Percentiles rank a stretch among this genome's conserved stretches.
Conservation (phyloP, 495 filamentous ascomycete genomes). For the Penicillium alfredii region DNA sequence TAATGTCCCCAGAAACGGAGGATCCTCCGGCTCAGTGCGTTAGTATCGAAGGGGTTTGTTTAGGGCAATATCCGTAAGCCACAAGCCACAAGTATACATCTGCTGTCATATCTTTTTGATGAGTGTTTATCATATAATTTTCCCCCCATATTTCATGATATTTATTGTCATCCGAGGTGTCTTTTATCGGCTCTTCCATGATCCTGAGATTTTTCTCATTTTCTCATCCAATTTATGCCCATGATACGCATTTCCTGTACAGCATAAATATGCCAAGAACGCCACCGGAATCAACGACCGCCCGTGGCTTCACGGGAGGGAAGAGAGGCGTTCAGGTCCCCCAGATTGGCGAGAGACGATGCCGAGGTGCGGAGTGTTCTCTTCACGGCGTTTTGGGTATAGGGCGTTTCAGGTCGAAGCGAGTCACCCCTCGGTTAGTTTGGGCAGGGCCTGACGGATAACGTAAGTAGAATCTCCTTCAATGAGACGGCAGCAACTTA, state of each 20-base stretch:
- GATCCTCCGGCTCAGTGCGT: conserved; percentile 18
- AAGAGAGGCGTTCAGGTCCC: no score
- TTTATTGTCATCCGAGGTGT: no score
- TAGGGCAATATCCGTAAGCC: conserved; percentile 1
- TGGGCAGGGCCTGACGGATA: conserved; percentile 3
- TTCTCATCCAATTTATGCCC: no score
- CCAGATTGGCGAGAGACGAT: no score
- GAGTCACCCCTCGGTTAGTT: conserved; percentile 8
- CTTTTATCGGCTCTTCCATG: no score
- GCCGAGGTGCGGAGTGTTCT: conserved; percentile 1
- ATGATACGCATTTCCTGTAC: no score
- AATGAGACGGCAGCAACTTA: conserved; percentile 8
- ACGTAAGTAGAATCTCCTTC: conserved; percentile 10
- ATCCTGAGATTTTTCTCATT: no score
- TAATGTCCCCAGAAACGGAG: conserved; percentile 22
- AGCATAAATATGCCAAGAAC: conserved; percentile 6
- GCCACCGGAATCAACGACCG: conserved; percentile 4
- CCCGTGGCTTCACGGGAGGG: conserved; percentile 7
- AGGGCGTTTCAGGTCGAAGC: conserved; percentile 19
- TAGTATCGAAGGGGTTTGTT: conserved; percentile 1
- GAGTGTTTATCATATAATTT: background rate
- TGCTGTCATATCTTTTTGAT: background rate
- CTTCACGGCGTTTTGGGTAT: conserved; percentile 11
- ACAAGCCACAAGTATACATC: background rate
- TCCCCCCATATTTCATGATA: no score